These are phyloP conservation scores for Trametes maxima DNA, from an alignment of 768 basidiomycete species.

Conservation along the genomic window DNA sequence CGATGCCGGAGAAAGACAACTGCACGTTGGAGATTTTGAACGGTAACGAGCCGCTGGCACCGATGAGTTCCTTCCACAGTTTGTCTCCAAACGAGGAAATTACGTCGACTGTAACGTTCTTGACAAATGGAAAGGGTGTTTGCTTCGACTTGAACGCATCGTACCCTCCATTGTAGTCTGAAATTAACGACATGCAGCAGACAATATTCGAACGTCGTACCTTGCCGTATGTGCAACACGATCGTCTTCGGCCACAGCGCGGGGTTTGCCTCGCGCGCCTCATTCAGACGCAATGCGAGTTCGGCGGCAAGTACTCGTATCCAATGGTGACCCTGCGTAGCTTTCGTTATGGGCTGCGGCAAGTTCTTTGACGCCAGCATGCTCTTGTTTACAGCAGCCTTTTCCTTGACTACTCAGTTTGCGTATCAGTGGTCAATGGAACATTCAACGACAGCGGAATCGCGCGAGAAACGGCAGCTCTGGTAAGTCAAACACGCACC, in stretches of 20 bases:
- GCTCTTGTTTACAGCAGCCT: slow-evolving; percentile 77
- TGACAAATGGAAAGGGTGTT: slow-evolving; percentile 81
- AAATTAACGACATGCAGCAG: too few relatives aligned
- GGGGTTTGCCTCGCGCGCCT: slow-evolving; percentile 71
- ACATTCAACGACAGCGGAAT: background rate
- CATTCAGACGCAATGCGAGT: slow-evolving; percentile 79
- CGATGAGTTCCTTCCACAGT: slow-evolving; percentile 88
- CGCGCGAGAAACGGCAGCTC: background rate
- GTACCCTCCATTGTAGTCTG: slow-evolving; percentile 48
- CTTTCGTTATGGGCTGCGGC: slow-evolving; percentile 70
- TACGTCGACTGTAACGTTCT: slow-evolving; percentile 70
- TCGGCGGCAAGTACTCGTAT: slow-evolving; percentile 90
- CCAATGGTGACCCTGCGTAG: slow-evolving; percentile 86
- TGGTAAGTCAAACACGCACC: slow-evolving; percentile 44
- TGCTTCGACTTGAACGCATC: slow-evolving; percentile 78
- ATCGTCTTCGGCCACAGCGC: slow-evolving; percentile 93
- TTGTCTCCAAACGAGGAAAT: slow-evolving; percentile 77
- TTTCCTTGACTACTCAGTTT: slow-evolving; percentile 74
- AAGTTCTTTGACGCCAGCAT: slow-evolving; percentile 98
- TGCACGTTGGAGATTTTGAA: slow-evolving; percentile 75
- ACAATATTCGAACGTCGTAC: slow-evolving; percentile 34
- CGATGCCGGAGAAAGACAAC: slow-evolving; percentile 79
- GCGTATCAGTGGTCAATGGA: background rate
- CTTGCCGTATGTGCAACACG: slow-evolving; percentile 75
- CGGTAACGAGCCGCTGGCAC: slow-evolving; percentile 40